Evolutionary conservation across 78 protist genomes (phyloP).

Genomic region (Emiliania huxleyi): DNA sequence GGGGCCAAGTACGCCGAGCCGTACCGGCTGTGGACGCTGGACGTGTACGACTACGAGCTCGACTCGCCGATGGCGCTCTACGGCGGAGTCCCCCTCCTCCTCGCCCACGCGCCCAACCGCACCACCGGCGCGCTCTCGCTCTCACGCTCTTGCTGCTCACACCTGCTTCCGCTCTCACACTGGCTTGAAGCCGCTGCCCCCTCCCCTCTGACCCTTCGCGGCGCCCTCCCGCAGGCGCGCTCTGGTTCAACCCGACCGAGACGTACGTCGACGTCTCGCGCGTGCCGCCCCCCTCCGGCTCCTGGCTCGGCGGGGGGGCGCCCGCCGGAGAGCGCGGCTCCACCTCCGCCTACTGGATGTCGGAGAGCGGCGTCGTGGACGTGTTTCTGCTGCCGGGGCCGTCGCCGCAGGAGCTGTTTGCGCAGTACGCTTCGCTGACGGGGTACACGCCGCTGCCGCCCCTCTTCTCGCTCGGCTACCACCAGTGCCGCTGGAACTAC

Average conservation of each 20-base stretch:
- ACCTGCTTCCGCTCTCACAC: too few relatives aligned
- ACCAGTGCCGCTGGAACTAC: conserved; percentile 99
- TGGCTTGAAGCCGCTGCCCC: neutral
- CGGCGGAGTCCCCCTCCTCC: conserved; percentile 91
- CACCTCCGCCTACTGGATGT: conserved; percentile 74
- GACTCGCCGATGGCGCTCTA: conserved; percentile 89
- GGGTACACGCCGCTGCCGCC: conserved; percentile 92
- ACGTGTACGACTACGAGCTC: conserved; percentile 82
- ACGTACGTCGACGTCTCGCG: conserved; percentile 82
- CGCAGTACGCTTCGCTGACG: conserved; percentile 78
- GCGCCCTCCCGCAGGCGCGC: neutral
- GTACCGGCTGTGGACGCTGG: conserved; percentile 91
- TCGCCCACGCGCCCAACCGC: conserved; percentile 63
- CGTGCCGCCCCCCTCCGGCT: neutral
- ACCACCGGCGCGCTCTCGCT: too few relatives aligned
- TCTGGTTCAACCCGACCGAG: conserved; percentile 95
- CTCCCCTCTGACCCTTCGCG: neutral
- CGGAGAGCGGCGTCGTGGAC: conserved; percentile 89
- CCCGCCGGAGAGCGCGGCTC: neutral
- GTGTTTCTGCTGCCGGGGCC: conserved; percentile 87
- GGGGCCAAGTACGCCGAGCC: conserved; percentile 71
- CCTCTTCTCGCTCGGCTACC: conserved; percentile 89
- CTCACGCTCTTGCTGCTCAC: too few relatives aligned
- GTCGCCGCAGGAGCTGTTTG: conserved; percentile 49
- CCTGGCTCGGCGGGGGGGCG: neutral